Percentiles rank a stretch among this genome's conserved stretches.
phyloP scores from a whole-genome alignment of 192 early-diverging fungal genomes.

The Diversispora epigaea region DNA sequence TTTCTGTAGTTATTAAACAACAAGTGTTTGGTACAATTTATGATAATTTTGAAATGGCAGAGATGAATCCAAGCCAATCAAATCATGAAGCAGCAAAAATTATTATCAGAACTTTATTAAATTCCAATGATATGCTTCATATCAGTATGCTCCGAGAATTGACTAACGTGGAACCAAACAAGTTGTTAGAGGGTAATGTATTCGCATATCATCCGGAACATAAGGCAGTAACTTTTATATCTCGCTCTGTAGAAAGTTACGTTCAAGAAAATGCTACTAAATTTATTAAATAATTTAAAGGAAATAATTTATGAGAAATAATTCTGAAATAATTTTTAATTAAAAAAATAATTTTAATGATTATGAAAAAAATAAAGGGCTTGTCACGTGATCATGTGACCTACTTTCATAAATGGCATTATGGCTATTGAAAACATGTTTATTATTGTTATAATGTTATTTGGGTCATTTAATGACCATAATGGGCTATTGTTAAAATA shows the following conservation, averaged over 20 bases:
- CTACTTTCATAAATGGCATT: too few relatives aligned
- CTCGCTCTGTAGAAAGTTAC: constrained; percentile 15
- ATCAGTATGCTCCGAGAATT: background rate
- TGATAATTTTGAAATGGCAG: background rate
- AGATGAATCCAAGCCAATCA: background rate
- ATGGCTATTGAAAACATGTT: too few relatives aligned
- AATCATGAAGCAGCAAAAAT: constrained; percentile 18
- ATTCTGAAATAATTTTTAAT: too few relatives aligned
- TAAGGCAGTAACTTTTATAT: constrained; percentile 28
- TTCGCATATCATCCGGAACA: constrained; percentile 14
- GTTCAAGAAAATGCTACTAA: background rate
- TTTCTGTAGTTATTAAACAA: background rate
- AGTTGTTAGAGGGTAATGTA: constrained; percentile 16
- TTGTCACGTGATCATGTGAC: too few relatives aligned
- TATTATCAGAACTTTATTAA: constrained; percentile 2
- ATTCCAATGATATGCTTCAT: background rate
- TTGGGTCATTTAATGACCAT: too few relatives aligned
- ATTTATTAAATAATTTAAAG: background rate
- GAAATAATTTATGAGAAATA: too few relatives aligned
- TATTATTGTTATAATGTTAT: too few relatives aligned
- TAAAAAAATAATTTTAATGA: too few relatives aligned
- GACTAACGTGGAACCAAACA: background rate
- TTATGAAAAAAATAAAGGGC: too few relatives aligned
- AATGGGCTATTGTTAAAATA: too few relatives aligned
- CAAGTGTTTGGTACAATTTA: background rate